Evolutionary conservation across 306 rosid species (phyloP), one percentile per base, ranked within the genome.

Genomic region (Rosa lucieae): DNA sequence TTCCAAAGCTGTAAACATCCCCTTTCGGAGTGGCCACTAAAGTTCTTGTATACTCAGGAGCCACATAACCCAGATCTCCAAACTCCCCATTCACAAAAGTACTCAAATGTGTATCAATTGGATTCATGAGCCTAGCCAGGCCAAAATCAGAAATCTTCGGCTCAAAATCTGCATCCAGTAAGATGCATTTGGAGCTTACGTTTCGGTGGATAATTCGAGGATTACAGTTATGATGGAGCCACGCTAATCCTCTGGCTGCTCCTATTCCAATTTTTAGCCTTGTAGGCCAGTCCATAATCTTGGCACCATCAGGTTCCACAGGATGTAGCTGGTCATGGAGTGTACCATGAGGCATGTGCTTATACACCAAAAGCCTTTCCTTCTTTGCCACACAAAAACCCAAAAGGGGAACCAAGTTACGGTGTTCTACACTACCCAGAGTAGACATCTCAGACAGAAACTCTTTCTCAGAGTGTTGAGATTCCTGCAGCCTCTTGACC

Each of bases 191-290:
- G 26, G 99, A 92, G 87, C 98, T 95, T 84, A 95, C 88, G 88
- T 95, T 95, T 18, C 99, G 90, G 85, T 95, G 99, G 81, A 95
- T 70, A 26, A 95, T 91, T 3, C 99, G 95, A 5, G 99, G 98
- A 72, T 92, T 95, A 91, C 99, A 95, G 86, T 89, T 90, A 79
- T 95, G 99, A 79, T 95, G 99, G 73, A 95, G 95, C 92, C 93
- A 95, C 4, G 99, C 99, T 18, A 95, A 88, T 74, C 99, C 99
- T 85, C 87, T 91, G 74, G 99, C 99, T 11, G 98, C 96, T 32
- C 98, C 88, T 46, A 92, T 88, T 70, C 96, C 98, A 80, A 92
- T 90, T 88, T 89, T 92, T 73, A 95, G 97, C 81, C 99, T 87
- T 20, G 81, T 17, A 70, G 92, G 77, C 99, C 99, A 95, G 23